Percentiles rank a stretch among this genome's conserved stretches.
Evolutionary conservation across 495 filamentous ascomycete species (phyloP).

Genomic region (Oidiodendron maius): DNA sequence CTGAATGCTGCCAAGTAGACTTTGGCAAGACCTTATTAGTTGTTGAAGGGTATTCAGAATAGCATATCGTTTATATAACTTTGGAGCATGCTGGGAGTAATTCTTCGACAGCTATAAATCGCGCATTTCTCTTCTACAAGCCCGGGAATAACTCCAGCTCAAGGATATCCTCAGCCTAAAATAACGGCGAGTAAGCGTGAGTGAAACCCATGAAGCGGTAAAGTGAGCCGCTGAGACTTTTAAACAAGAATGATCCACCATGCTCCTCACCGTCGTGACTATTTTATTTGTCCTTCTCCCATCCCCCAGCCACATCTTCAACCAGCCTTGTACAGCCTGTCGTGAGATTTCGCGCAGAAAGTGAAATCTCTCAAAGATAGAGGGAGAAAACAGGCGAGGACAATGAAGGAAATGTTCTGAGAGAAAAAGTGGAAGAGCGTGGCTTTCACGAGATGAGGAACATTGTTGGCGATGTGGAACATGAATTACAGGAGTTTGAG

Average conservation of each 20-base stretch:
- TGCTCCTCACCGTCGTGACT: too few relatives aligned
- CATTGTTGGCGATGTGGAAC: too few relatives aligned
- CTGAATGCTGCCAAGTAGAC: conserved; percentile 16
- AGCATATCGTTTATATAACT: conserved; percentile 22
- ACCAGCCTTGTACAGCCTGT: too few relatives aligned
- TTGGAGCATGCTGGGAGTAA: conserved; percentile 21
- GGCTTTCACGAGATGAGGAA: too few relatives aligned
- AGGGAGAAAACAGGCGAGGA: too few relatives aligned
- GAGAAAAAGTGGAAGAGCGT: too few relatives aligned
- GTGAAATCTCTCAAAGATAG: too few relatives aligned
- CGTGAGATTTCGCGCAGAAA: too few relatives aligned
- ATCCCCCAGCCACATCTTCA: too few relatives aligned
- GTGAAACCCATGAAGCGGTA: conserved; percentile 49
- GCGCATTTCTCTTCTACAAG: background rate
- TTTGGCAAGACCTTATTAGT: conserved; percentile 14
- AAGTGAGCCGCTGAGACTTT: conserved; percentile 53
- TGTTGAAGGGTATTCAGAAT: conserved; percentile 16
- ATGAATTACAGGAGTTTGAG: too few relatives aligned
- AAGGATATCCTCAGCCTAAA: conserved; percentile 34
- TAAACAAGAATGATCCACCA: conserved; percentile 50
- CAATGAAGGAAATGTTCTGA: too few relatives aligned
- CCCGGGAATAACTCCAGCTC: background rate
- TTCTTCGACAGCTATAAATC: conserved; percentile 16
- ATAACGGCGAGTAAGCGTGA: conserved; percentile 57
- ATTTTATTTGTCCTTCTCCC: too few relatives aligned